These are phyloP conservation scores for Mortierella claussenii DNA, from an alignment of 192 early-diverging fungal genomes.

Conservation along the genomic window DNA sequence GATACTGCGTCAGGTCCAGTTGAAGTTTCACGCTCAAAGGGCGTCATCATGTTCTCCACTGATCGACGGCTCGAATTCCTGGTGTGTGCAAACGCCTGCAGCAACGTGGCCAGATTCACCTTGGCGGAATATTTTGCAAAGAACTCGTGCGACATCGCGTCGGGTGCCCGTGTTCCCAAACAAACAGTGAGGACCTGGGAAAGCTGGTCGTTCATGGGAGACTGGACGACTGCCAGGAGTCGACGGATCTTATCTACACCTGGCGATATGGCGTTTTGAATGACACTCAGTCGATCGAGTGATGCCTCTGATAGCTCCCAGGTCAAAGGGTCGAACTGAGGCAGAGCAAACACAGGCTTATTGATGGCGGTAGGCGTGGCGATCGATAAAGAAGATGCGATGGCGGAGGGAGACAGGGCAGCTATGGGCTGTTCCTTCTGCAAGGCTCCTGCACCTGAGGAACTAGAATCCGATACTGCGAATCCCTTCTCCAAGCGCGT, in stretches of 20 bases:
- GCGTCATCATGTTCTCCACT: slow-evolving; percentile 37
- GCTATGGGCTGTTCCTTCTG: too few species aligned
- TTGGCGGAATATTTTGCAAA: slow-evolving; percentile 41
- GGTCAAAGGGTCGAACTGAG: slow-evolving; percentile 14
- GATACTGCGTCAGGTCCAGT: not conserved
- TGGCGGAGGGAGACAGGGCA: not conserved
- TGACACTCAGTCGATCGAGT: slow-evolving; percentile 7
- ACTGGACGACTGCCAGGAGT: slow-evolving; percentile 29
- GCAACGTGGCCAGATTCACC: slow-evolving; percentile 44
- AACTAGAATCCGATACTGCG: not conserved
- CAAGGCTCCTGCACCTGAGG: too few species aligned
- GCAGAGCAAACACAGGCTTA: slow-evolving; percentile 22
- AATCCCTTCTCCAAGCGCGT: not conserved
- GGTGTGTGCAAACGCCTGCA: slow-evolving; percentile 52
- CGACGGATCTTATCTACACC: slow-evolving; percentile 49
- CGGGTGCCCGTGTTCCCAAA: slow-evolving; percentile 1
- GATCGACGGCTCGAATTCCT: slow-evolving; percentile 51
- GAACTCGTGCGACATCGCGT: slow-evolving; percentile 23
- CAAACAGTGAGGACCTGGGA: not conserved
- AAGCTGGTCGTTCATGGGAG: slow-evolving; percentile 8
- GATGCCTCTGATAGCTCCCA: slow-evolving; percentile 32
- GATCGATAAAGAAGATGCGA: slow-evolving; percentile 7
- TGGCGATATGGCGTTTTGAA: slow-evolving; percentile 22
- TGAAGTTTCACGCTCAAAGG: slow-evolving; percentile 19
- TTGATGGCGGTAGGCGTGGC: not conserved